These are phyloP conservation scores for Diospyros kaki DNA, from an alignment of 148 eudicot species.

Conservation along the genomic window DNA sequence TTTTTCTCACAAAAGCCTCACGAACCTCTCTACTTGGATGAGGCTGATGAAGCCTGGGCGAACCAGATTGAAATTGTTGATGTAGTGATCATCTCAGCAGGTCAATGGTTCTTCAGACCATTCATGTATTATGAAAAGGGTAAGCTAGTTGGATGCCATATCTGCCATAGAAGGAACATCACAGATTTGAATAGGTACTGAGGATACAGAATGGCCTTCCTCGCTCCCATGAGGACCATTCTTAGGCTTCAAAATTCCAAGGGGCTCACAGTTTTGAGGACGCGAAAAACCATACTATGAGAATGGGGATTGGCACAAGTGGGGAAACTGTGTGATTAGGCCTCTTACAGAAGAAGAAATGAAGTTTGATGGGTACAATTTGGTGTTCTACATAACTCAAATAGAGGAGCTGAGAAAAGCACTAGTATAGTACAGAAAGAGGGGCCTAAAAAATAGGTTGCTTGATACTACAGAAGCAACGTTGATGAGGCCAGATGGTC, in stretches of 20 bases:
- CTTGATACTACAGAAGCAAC: conserved; percentile 40
- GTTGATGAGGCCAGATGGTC: conserved; percentile 54
- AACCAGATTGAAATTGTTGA: conserved; percentile 37
- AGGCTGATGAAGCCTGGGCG: conserved; percentile 38
- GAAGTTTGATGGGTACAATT: conserved; percentile 19
- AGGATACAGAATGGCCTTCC: conserved; percentile 35
- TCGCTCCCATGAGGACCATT: conserved; percentile 39
- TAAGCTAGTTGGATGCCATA: conserved; percentile 38
- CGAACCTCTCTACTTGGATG: conserved; percentile 43
- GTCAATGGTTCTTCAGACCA: conserved; percentile 50
- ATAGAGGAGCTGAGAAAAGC: conserved; percentile 30
- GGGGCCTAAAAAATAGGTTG: conserved; percentile 30
- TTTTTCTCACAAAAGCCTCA: conserved; percentile 16
- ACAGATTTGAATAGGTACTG: conserved; percentile 25
- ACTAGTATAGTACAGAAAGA: conserved; percentile 21
- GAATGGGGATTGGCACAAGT: conserved; percentile 44
- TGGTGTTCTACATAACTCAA: conserved; percentile 34
- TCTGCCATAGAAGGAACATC: conserved; percentile 27
- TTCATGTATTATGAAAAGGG: conserved; percentile 29
- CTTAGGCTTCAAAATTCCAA: conserved; percentile 27
- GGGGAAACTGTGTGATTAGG: conserved; percentile 41
- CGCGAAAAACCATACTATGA: conserved; percentile 50
- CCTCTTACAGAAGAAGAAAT: conserved; percentile 23
- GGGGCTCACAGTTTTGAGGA: conserved; percentile 38
- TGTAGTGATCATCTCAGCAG: conserved; percentile 48